These are phyloP conservation scores for Serpula lacrymans DNA, from an alignment of 768 basidiomycete species.

Conservation along the genomic window DNA sequence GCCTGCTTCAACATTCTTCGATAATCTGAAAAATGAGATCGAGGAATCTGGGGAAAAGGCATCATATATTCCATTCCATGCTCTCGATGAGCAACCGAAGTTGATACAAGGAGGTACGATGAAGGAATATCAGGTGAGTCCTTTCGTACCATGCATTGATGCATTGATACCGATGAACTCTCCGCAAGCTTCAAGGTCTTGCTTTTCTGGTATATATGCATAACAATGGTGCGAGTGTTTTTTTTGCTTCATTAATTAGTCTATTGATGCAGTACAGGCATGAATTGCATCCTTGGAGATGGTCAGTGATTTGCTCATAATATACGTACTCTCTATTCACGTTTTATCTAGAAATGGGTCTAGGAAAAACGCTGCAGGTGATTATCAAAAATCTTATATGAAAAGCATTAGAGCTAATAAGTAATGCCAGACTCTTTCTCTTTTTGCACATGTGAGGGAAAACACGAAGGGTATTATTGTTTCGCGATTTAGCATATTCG, in stretches of 20 bases:
- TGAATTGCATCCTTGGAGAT: constrained; percentile 73
- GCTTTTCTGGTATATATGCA: constrained; percentile 66
- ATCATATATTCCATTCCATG: constrained; percentile 33
- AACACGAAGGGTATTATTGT: constrained; percentile 34
- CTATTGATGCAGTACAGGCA: constrained; percentile 32
- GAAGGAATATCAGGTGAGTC: constrained; percentile 67
- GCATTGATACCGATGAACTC: constrained; percentile 1
- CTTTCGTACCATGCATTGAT: not conserved
- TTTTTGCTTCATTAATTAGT: too few relatives aligned
- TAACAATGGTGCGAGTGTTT: constrained; percentile 47
- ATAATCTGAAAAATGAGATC: constrained; percentile 29
- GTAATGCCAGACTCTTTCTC: constrained; percentile 44
- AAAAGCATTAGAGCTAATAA: constrained; percentile 4
- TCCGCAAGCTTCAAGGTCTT: constrained; percentile 51
- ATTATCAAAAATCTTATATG: not conserved
- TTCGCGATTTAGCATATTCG: not conserved
- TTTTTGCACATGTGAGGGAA: constrained; percentile 69
- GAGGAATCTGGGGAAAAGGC: constrained; percentile 23
- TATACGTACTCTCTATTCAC: not conserved
- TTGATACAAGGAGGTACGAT: constrained; percentile 54
- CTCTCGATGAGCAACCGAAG: constrained; percentile 44
- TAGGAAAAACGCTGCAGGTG: constrained; percentile 64
- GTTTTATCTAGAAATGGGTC: constrained; percentile 47
- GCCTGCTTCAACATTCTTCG: constrained; percentile 38
- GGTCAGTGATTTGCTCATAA: constrained; percentile 33